Base-by-base conservation (phyloP, 2,329 filamentous ascomycete species). In the Trichoderma citrinoviride region DNA sequence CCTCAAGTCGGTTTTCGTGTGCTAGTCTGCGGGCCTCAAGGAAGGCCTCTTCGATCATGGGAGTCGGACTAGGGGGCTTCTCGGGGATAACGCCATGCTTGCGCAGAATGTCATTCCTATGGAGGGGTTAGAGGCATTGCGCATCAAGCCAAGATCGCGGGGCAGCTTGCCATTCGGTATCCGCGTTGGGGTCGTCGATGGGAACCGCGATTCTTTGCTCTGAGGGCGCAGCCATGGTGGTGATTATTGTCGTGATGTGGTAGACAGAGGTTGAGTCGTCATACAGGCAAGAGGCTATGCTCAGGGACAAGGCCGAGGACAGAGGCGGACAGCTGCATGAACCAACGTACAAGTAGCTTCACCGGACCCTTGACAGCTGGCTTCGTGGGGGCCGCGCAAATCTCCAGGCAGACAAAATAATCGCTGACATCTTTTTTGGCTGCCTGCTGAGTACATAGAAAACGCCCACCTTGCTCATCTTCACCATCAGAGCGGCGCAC, bases 1-100 rank as follows among this genome's bases (percentile, higher is more conserved):
- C 92, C 76, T 98, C 93, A 1, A 99, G 81, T 61, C 95, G 83
- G 76, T 97, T 97, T 75, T 97, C 94, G 73, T 98, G 89, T 29
- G 93, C 93, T 67, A 96, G 83, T 71, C 88, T 83, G 65, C 91
- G 87, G 14, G 91, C 95, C 80, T 97, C 91, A 21, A 90, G 78
- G 53, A 99, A 86, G 4, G 95, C 95, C 81, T 98, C 94, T 79
- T 99, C 90, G 72, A 99, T 97, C 80, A 97, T 89, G 7, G 93
- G 93, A 2, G 95, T 97, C 2, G 95, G 95, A 52, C 94, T 97
- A 3, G 93, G 93, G 0, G 94, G 93, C 76, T 97, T 98, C 76
- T 98, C 93, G n/a, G 95, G 95, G 67, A 99, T 98, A 70, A 99
- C 84, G 70, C 93, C 92, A 81, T 99, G 93, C 77, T 96, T 96